Base-by-base conservation (phyloP, 2,329 filamentous ascomycete species). In the Colletotrichum graminicola region DNA sequence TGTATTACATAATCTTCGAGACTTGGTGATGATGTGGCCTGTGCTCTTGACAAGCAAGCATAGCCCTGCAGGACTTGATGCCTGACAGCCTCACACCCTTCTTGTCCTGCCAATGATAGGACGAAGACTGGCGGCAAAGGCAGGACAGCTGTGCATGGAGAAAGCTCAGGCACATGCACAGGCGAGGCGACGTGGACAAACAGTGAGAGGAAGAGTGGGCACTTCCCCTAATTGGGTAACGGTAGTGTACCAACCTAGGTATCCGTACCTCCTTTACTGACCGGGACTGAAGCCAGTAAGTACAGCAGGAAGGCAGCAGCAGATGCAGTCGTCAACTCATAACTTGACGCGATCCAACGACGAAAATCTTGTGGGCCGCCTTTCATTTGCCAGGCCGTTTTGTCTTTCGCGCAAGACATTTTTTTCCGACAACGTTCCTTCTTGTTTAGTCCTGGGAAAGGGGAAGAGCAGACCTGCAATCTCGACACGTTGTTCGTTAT, bases 21-120 rank as follows among this genome's bases (percentile, higher is more conserved):
- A 12, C 36, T 26, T 18, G 18, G 32, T 26, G 29, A 64, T 60
- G 61, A 64, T 60, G 61, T 72, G 70, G 61, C 61, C 61, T 66
- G 70, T 72, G 70, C 70, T 43, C 47, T 26, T 72, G 49, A 71
- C 36, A 34, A 52, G 45, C 41, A 12, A 26, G 29, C n/a, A 47
- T n/a, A 60, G 60, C 67, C 67, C 52, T 57, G 66, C 23, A 39
- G 14, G 8, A 16, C n/a, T 66, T 57, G 70, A 66, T 72, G 70
- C 70, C 70, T 71, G 54, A 66, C 32, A 43, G 70, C 61, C 61
- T 59, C 43, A 62, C 26, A 32, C 23, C 47, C 32, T 29, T 45
- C 10, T 32, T 18, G 18, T 7, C 3, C 34, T 8, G 21, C 23
- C 4, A 23, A 12, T 66, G 55, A 72, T 71, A 66, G 70, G 70